Conservation (phyloP, 1,284 basidiomycete species). For the Apiotrichum laibachii region DNA sequence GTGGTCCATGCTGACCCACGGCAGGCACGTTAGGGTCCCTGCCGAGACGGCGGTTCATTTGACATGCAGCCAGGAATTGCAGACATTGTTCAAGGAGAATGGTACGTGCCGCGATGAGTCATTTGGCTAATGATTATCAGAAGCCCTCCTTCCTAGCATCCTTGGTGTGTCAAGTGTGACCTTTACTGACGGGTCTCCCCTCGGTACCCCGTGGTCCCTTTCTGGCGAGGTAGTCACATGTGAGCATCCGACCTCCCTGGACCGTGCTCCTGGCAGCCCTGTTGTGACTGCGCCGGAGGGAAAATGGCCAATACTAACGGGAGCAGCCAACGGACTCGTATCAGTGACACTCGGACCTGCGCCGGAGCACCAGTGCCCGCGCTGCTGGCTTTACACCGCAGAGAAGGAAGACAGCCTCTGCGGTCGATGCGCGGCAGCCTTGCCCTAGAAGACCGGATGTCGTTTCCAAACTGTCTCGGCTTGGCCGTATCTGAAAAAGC, state of each 20-base stretch:
- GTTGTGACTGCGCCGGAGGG: background rate
- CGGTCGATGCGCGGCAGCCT: conserved; percentile 54
- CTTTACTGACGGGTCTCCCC: conserved; percentile 47
- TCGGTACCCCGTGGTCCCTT: conserved; percentile 55
- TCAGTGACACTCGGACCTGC: conserved; percentile 56
- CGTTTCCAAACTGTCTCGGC: too few species aligned
- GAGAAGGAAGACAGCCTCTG: conserved; percentile 58
- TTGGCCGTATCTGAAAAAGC: background rate
- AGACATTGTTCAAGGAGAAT: conserved; percentile 24
- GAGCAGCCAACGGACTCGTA: conserved; percentile 25
- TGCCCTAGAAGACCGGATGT: background rate
- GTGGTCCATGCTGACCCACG: background rate
- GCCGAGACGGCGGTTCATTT: conserved; percentile 21
- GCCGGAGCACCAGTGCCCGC: conserved; percentile 62
- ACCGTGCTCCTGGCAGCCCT: too few species aligned
- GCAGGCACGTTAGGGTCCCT: conserved; percentile 11
- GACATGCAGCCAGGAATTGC: background rate
- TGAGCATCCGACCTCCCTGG: background rate
- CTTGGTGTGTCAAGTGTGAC: conserved; percentile 72
- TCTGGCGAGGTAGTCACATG: conserved; percentile 36
- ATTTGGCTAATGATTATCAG: conserved; percentile 48
- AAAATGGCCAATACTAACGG: conserved; percentile 1
- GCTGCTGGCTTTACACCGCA: conserved; percentile 72
- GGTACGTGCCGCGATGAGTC: conserved; percentile 16
- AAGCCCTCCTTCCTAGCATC: conserved; percentile 62